These are phyloP conservation scores for Trypanosoma melophagium DNA, from an alignment of 208 protist species.

Conservation along the genomic window DNA sequence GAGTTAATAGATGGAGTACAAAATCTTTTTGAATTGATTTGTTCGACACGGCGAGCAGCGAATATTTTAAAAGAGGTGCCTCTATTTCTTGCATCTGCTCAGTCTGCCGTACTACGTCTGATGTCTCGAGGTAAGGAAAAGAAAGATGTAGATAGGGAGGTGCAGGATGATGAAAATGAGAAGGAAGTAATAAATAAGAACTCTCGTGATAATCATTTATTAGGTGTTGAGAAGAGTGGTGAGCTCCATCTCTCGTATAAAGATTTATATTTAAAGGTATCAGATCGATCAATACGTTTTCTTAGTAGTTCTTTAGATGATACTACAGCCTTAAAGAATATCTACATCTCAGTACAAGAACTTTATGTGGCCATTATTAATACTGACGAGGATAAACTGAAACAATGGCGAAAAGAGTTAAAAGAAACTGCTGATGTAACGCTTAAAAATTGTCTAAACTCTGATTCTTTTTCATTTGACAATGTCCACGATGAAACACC, in stretches of 20 bases:
- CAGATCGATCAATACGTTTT: slow-evolving; percentile 21
- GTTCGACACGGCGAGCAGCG: slow-evolving; percentile 48
- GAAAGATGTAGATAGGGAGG: slow-evolving; percentile 15
- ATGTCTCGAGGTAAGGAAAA: slow-evolving; percentile 2
- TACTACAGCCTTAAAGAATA: neutral
- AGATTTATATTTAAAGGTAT: slow-evolving; percentile 20
- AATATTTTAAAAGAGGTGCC: slow-evolving; percentile 42
- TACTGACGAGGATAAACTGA: neutral
- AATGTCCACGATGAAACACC: neutral
- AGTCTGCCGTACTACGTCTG: slow-evolving; percentile 24
- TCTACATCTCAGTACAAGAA: slow-evolving; percentile 13
- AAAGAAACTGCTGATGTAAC: neutral
- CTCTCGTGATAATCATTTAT: neutral
- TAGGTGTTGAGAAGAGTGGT: neutral
- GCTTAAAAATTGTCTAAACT: neutral
- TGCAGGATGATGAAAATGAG: neutral
- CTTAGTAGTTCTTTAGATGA: slow-evolving; percentile 18
- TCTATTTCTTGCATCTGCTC: slow-evolving; percentile 51
- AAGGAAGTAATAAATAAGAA: neutral
- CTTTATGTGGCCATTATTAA: slow-evolving; percentile 23
- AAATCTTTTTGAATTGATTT: slow-evolving; percentile 56
- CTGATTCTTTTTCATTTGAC: neutral
- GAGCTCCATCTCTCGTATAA: slow-evolving; percentile 9
- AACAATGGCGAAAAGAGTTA: slow-evolving; percentile 6
- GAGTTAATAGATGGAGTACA: slow-evolving; percentile 60